Percentiles rank a stretch among this genome's conserved stretches.
Conservation (phyloP, 2,329 filamentous ascomycete species). For the Escovopsis sp. region DNA sequence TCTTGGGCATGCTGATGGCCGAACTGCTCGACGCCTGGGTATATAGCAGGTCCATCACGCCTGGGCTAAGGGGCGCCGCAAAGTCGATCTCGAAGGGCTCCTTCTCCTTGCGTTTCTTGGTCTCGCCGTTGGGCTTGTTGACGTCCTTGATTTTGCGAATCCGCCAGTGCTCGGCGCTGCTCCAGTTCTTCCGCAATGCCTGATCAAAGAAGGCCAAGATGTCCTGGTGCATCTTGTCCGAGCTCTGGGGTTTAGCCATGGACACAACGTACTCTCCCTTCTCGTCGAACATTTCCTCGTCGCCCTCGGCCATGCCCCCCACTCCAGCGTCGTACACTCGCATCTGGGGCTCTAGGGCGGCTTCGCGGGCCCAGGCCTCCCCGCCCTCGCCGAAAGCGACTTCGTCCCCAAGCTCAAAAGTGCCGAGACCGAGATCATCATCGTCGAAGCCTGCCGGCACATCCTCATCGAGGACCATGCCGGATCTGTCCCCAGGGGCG, state of each 20-base stretch:
- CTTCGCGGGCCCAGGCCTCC: conserved; percentile 87
- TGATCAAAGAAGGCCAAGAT: conserved; percentile 98
- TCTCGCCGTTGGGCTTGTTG: conserved; percentile 45
- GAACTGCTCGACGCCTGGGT: conserved; percentile 68
- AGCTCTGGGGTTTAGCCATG: conserved; percentile 50
- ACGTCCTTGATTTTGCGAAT: conserved; percentile 81
- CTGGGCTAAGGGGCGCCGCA: conserved; percentile 52
- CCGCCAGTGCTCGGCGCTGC: conserved; percentile 95
- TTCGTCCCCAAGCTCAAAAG: conserved; percentile 55
- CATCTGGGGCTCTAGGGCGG: conserved; percentile 73
- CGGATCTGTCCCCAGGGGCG: conserved; percentile 50
- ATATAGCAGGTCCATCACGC: conserved; percentile 62
- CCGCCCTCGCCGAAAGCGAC: conserved; percentile 89
- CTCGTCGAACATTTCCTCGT: conserved; percentile 26
- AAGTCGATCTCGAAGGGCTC: conserved; percentile 95
- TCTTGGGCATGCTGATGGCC: conserved; percentile 73
- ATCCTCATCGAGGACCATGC: conserved; percentile 74
- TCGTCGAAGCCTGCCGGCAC: conserved; percentile 59
- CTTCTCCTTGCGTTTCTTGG: conserved; percentile 74
- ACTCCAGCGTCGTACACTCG: conserved; percentile 54
- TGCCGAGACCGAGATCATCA: conserved; percentile 58
- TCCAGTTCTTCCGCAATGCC: conserved; percentile 92
- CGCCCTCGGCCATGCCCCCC: conserved; percentile 35
- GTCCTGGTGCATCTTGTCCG: conserved; percentile 68
- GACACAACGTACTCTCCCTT: conserved; percentile 64